Evolutionary conservation across 208 protist species (phyloP).

Genomic region (Trypanosoma boissoni): DNA sequence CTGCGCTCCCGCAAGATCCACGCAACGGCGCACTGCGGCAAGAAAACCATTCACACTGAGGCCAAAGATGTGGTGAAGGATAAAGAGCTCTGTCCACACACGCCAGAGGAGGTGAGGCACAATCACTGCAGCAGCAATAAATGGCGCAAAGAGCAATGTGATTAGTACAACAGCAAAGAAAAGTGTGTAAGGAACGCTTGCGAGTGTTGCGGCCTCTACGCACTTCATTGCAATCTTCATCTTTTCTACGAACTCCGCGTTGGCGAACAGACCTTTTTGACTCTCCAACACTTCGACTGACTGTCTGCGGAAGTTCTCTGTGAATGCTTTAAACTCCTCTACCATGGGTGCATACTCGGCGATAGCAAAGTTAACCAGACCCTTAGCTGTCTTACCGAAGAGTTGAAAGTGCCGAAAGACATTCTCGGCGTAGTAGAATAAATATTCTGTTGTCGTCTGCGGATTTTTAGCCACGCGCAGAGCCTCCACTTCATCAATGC

Average conservation of each 20-base stretch:
- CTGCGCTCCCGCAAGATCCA: constrained; percentile 19
- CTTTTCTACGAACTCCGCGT: neutral
- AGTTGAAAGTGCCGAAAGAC: constrained; percentile 4
- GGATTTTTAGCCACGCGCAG: neutral
- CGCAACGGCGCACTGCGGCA: constrained; percentile 15
- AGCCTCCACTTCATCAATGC: constrained; percentile 16
- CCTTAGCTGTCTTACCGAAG: constrained; percentile 12
- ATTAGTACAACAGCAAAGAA: constrained; percentile 25
- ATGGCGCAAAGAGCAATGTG: constrained; percentile 30
- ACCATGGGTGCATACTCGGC: constrained; percentile 8
- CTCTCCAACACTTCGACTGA: constrained; percentile 12
- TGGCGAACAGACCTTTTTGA: constrained; percentile 5
- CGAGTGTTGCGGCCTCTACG: constrained; percentile 15
- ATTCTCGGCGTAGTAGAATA: neutral
- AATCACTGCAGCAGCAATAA: constrained; percentile 34
- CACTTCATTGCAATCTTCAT: constrained; percentile 3
- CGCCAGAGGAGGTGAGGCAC: constrained; percentile 49
- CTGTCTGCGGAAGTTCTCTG: neutral
- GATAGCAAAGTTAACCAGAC: constrained; percentile 11
- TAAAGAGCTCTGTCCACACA: constrained; percentile 60
- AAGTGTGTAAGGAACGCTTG: constrained; percentile 32
- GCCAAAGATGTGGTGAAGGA: constrained; percentile 60
- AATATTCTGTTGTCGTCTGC: too few relatives aligned
- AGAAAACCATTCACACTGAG: constrained; percentile 30
- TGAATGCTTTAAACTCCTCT: neutral